Percentiles rank a stretch among this genome's conserved stretches.
phyloP scores from a whole-genome alignment of 1,284 basidiomycete species.

The Jaminaea rosea region DNA sequence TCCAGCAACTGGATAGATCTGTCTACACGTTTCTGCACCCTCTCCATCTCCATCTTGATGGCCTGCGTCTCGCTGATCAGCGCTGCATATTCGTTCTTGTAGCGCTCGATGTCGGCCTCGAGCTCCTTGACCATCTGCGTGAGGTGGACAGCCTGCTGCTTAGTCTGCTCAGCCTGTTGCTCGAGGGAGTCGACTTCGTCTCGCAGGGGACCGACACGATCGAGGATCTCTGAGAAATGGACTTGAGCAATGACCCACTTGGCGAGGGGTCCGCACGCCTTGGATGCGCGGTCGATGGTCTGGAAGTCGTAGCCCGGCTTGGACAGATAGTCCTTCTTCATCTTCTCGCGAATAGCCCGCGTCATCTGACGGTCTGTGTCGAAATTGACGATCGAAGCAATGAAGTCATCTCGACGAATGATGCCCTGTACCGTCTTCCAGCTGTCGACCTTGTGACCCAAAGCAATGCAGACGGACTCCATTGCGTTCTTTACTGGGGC shows the following conservation, averaged over 20 bases:
- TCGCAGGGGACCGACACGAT: constrained; percentile 91
- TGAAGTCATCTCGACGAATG: constrained; percentile 95
- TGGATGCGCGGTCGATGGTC: constrained; percentile 85
- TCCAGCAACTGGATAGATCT: constrained; percentile 90
- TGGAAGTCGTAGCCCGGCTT: constrained; percentile 91
- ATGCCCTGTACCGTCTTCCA: constrained; percentile 96
- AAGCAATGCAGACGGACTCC: constrained; percentile 94
- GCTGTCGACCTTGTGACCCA: constrained; percentile 93
- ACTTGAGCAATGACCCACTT: constrained; percentile 99
- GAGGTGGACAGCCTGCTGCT: constrained; percentile 79
- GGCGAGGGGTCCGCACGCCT: constrained; percentile 93
- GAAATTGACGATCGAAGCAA: constrained; percentile 91
- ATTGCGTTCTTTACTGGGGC: constrained; percentile 95
- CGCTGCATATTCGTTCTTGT: constrained; percentile 95
- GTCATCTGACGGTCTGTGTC: constrained; percentile 88
- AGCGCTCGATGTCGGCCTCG: constrained; percentile 80
- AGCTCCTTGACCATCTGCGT: constrained; percentile 87
- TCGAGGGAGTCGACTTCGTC: constrained; percentile 91
- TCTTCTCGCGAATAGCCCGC: constrained; percentile 73
- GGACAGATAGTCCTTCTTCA: constrained; percentile 88
- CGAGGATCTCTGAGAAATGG: constrained; percentile 91
- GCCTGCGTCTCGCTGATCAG: constrained; percentile 95
- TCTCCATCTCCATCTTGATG: constrained; percentile 96
- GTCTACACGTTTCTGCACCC: constrained; percentile 91
- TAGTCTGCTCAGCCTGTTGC: constrained; percentile 80